Conservation (phyloP, 2,329 filamentous ascomycete genomes). For the Aschersonia sp. region DNA sequence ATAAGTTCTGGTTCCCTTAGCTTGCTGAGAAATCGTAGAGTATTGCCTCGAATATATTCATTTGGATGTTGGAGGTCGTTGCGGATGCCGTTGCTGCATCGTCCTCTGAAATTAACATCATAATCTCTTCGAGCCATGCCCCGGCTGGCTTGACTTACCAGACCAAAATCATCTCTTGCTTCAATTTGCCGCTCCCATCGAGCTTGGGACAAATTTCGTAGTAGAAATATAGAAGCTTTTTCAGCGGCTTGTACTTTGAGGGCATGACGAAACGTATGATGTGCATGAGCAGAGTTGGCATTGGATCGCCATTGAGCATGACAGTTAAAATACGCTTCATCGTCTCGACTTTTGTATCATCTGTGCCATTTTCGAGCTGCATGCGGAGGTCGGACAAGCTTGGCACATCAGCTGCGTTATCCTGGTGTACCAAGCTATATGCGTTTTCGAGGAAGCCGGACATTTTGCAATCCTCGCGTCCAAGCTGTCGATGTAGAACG, state of each 20-base stretch:
- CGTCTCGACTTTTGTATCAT: conserved; percentile 85
- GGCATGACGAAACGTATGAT: conserved; percentile 99
- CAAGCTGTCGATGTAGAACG: not conserved
- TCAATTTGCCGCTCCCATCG: conserved; percentile 82
- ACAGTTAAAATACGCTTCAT: conserved; percentile 94
- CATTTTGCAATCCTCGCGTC: conserved; percentile 27
- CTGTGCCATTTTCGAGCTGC: conserved; percentile 85
- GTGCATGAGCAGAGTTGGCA: conserved; percentile 94
- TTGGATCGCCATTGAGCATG: conserved; percentile 96
- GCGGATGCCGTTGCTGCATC: conserved; percentile 78
- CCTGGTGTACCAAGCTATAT: conserved; percentile 94
- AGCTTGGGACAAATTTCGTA: conserved; percentile 98
- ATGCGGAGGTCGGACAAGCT: conserved; percentile 81
- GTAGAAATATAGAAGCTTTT: conserved; percentile 98
- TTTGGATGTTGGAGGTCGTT: conserved; percentile 96
- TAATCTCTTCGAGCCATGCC: not conserved
- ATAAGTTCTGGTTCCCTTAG: conserved; percentile 90
- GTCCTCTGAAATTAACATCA: not conserved
- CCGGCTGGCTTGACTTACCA: conserved; percentile 41
- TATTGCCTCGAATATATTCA: conserved; percentile 96
- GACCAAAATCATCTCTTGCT: conserved; percentile 99
- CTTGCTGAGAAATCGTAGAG: conserved; percentile 95
- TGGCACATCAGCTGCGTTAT: conserved; percentile 90
- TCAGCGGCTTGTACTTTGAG: conserved; percentile 87
- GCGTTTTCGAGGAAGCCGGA: conserved; percentile 86